phyloP scores from a whole-genome alignment of 2,329 filamentous ascomycete genomes.

The Alternaria arbusti region DNA sequence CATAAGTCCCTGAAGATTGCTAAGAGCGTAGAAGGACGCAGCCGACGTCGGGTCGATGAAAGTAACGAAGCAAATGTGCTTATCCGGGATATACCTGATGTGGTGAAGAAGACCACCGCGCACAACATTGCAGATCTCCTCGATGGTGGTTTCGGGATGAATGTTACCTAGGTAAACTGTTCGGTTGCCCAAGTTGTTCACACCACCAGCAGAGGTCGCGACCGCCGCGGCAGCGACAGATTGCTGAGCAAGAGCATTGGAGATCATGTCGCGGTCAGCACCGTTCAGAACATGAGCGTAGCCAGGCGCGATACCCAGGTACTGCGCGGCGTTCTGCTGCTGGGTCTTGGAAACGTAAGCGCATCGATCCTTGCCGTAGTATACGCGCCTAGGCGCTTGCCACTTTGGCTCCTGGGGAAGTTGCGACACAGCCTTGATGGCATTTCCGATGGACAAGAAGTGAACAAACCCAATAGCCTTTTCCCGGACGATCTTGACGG shows the following conservation, averaged over 20 bases:
- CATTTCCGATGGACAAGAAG: conserved; percentile 95
- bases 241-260: conserved; percentile 93
- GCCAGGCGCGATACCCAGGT: conserved; percentile 93
- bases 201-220: conserved; percentile 92
- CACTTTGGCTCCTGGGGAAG: conserved; percentile 96
- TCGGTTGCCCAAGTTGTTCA: conserved; percentile 95
- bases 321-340: conserved; percentile 98
- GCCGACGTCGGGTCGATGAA: conserved; percentile 99
- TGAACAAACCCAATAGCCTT: conserved; percentile 98
- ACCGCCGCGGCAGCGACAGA: conserved; percentile 96
- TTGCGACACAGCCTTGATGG: conserved; percentile 96
- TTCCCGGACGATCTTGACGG: conserved; percentile 95
- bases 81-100: conserved; percentile 98
- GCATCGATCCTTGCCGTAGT: conserved; percentile 98
- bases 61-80: conserved; percentile 99
- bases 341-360: conserved; percentile 99
- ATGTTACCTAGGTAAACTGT: conserved; percentile 99
- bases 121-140: conserved; percentile 99
- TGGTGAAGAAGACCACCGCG: conserved; percentile 94
- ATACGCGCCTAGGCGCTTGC: conserved; percentile 93
- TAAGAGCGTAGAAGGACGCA: conserved; percentile 95
- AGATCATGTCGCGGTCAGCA: conserved; percentile 94
- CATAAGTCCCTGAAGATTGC: conserved; percentile 97
- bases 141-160: conserved; percentile 97
- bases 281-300: conserved; percentile 97